Evolutionary conservation across 768 basidiomycete species (phyloP).

Genomic region (Kondoa malvinella): DNA sequence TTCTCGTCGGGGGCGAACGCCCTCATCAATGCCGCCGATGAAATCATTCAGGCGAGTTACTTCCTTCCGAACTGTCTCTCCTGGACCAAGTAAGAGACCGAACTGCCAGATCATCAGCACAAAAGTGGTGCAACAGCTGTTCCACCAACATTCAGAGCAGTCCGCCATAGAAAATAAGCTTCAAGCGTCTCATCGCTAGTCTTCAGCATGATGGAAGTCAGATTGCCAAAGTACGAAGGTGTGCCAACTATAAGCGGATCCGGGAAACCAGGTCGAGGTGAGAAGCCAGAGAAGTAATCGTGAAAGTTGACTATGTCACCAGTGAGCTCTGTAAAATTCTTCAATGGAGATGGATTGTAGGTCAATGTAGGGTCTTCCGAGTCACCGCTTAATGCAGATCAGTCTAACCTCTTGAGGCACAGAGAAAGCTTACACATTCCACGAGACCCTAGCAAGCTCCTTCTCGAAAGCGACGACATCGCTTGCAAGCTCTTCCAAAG

Average conservation of each 20-base stretch:
- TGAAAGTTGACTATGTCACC: constrained; percentile 58
- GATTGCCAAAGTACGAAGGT: constrained; percentile 52
- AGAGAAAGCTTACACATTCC: constrained; percentile 48
- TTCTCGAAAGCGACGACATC: constrained; percentile 62
- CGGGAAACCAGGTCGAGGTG: constrained; percentile 55
- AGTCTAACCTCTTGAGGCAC: neutral
- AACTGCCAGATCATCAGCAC: neutral
- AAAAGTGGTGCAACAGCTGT: neutral
- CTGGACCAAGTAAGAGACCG: constrained; percentile 43
- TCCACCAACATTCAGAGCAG: constrained; percentile 38
- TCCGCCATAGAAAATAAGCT: constrained; percentile 68
- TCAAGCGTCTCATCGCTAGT: constrained; percentile 58
- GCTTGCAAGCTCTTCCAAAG: constrained; percentile 44
- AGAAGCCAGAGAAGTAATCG: constrained; percentile 71
- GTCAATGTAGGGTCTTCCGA: constrained; percentile 63
- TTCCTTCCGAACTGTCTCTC: constrained; percentile 63
- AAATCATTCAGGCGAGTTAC: constrained; percentile 52
- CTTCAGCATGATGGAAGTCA: constrained; percentile 51
- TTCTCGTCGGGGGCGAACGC: constrained; percentile 60
- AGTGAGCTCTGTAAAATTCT: constrained; percentile 45
- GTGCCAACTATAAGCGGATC: constrained; percentile 62
- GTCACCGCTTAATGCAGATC: constrained; percentile 45
- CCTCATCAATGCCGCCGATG: constrained; percentile 69
- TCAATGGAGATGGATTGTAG: constrained; percentile 65
- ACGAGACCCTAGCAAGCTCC: constrained; percentile 54